Evolutionary conservation across 805 yeast genomes (phyloP).

Genomic region (Blastobotrys peoriensis): DNA sequence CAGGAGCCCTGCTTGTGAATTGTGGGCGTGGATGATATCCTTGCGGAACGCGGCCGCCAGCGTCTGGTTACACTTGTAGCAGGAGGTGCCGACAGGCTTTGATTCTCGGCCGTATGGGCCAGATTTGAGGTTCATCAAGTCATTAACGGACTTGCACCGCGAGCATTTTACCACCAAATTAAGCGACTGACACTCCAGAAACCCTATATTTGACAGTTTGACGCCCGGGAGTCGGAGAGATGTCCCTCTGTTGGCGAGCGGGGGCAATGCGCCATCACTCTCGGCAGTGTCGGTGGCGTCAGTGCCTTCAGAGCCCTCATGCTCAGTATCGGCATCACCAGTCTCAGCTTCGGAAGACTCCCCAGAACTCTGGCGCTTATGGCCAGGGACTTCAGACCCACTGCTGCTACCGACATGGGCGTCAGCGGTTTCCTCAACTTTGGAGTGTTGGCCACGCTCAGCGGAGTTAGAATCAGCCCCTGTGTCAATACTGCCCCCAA

Average conservation of each 20-base stretch:
- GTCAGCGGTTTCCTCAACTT: conserved; percentile 4
- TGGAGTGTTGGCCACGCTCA: neutral
- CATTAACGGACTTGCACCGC: conserved; percentile 33
- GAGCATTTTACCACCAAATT: conserved; percentile 33
- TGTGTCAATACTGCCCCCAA: neutral
- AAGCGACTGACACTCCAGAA: conserved; percentile 31
- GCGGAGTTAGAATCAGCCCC: neutral
- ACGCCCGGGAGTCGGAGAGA: conserved; percentile 31
- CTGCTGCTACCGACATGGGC: neutral
- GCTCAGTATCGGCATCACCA: conserved; percentile 6
- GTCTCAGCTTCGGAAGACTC: conserved; percentile 2
- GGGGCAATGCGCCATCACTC: conserved; percentile 4
- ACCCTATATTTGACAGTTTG: conserved; percentile 27
- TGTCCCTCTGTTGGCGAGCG: conserved; percentile 25
- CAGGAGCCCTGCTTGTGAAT: conserved; percentile 31
- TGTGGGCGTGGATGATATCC: conserved; percentile 31
- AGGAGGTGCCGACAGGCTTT: conserved; percentile 27
- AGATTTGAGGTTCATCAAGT: conserved; percentile 29
- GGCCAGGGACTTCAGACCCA: conserved; percentile 1
- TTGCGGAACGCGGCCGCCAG: conserved; percentile 33
- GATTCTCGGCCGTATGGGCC: conserved; percentile 31
- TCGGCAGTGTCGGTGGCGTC: conserved; percentile 17
- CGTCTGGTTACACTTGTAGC: conserved; percentile 31
- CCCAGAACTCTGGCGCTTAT: neutral
- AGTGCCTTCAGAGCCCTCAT: conserved; percentile 2